Conservation (phyloP, 2,329 filamentous ascomycete genomes). For the Periconia sp. region DNA sequence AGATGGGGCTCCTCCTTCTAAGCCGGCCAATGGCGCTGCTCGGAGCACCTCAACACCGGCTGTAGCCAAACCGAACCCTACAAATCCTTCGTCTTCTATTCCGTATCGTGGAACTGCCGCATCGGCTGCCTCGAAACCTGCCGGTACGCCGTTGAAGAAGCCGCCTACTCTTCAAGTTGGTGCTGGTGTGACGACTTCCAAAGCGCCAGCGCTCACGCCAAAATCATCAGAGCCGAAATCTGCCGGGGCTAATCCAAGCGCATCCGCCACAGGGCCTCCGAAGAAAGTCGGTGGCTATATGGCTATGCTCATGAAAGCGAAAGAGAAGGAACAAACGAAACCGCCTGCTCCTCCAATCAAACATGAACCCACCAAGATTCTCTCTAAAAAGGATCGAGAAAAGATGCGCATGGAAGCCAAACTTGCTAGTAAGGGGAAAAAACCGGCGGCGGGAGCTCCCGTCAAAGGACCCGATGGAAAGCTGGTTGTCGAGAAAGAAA, state of each 20-base stretch:
- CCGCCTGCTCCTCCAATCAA: conserved; percentile 67
- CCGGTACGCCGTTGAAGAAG: conserved; percentile 26
- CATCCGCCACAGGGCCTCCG: conserved; percentile 47
- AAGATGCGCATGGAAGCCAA: conserved; percentile 43
- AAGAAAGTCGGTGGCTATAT: conserved; percentile 73
- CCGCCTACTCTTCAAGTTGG: conserved; percentile 21
- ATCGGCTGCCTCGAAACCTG: conserved; percentile 24
- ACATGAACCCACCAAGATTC: conserved; percentile 70
- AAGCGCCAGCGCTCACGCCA: conserved; percentile 20
- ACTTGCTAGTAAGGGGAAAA: conserved; percentile 37
- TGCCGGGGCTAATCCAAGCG: conserved; percentile 21
- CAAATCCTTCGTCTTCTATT: conserved; percentile 24
- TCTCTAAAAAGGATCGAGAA: conserved; percentile 59
- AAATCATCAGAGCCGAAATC: conserved; percentile 18
- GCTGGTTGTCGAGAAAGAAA: conserved; percentile 31
- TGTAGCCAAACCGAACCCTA: conserved; percentile 23
- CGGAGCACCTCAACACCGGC: conserved; percentile 27
- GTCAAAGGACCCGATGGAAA: conserved; percentile 22
- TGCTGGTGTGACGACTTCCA: conserved; percentile 17
- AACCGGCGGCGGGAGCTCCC: conserved; percentile 17
- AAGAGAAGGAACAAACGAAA: conserved; percentile 56
- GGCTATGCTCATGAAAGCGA: conserved; percentile 72
- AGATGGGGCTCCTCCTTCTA: conserved; percentile 24
- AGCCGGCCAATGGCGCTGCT: conserved; percentile 27
- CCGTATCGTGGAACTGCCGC: conserved; percentile 44